A percentile compares a stretch with the other conserved stretches of the same genome.
phyloP scores from a whole-genome alignment of 495 filamentous ascomycete genomes.

The Viridothelium virens region DNA sequence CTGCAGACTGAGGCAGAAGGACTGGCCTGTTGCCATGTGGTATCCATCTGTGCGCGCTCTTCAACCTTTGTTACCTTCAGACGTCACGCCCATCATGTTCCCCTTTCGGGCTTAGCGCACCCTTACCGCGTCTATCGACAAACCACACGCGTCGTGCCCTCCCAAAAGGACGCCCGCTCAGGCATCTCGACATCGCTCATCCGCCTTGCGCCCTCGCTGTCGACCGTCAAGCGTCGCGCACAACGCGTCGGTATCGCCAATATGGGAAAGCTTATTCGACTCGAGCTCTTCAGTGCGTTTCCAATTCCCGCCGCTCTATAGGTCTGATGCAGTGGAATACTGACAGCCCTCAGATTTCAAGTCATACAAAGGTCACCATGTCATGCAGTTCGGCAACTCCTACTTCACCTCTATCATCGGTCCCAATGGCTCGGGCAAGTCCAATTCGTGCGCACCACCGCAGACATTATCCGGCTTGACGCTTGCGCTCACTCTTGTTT shows the following conservation, averaged over 20 bases:
- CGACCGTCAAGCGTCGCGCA: not conserved
- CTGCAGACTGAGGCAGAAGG: not conserved
- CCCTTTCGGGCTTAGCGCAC: not conserved
- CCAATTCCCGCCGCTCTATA: not conserved
- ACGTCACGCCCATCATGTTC: not conserved
- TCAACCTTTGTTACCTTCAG: too few species aligned
- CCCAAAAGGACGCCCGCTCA: not conserved
- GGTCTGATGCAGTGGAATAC: not conserved
- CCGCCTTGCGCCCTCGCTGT: not conserved
- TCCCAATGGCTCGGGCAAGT: slow-evolving; percentile 98
- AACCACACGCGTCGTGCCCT: not conserved
- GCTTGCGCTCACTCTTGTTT: slow-evolving; percentile 2
- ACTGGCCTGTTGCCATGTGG: not conserved
- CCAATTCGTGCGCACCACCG: slow-evolving; percentile 73
- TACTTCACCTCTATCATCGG: slow-evolving; percentile 99
- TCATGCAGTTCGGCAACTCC: slow-evolving; percentile 89
- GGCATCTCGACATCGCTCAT: not conserved
- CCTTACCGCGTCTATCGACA: slow-evolving; percentile 6
- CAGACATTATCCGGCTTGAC: not conserved
- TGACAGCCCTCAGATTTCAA: slow-evolving; percentile 73
- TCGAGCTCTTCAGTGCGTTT: slow-evolving; percentile 84
- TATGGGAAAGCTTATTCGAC: slow-evolving; percentile 84
- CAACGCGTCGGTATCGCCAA: slow-evolving; percentile 24
- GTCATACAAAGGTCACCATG: slow-evolving; percentile 94
- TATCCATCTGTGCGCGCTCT: too few species aligned